Percentiles rank a stretch among this genome's conserved stretches.
Conservation (phyloP, 1,139 yeast species). For the Suhomyces maxii region DNA sequence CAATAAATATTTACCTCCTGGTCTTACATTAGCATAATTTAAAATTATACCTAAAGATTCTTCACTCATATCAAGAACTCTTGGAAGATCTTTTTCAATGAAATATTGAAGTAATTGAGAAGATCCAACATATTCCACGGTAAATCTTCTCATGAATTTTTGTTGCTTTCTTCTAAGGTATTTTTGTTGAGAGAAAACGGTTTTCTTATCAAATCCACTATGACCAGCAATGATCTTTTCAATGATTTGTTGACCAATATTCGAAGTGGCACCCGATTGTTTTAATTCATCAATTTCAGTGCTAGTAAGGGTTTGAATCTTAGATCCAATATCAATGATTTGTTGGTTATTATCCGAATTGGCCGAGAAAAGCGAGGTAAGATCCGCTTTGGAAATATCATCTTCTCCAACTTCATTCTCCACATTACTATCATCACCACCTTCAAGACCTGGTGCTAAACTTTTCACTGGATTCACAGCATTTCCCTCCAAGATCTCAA, state of each 20-base stretch:
- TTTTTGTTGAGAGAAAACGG: conserved; percentile 87
- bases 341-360: conserved; percentile 68
- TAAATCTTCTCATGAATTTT: conserved; percentile 83
- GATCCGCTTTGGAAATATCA: conserved; percentile 38
- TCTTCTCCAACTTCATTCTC: conserved; percentile 23
- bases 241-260: conserved; percentile 78
- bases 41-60: conserved; percentile 79
- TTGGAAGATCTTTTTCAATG: conserved; percentile 67
- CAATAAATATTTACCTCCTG: conserved; percentile 86
- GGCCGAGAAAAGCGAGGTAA: conserved; percentile 41
- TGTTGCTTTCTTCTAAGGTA: conserved; percentile 88
- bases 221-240: conserved; percentile 82
- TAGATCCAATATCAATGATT: conserved; percentile 70
- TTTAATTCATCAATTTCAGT: conserved; percentile 83
- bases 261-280: conserved; percentile 58
- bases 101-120: conserved; percentile 74
- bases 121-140: conserved; percentile 76
- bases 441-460: conserved; percentile 18
- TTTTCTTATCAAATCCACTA: conserved; percentile 83
- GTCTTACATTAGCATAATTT: conserved; percentile 76
- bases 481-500: conserved; percentile 70
- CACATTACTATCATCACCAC: conserved; percentile 8
- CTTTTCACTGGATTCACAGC: conserved; percentile 51
- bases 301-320: conserved; percentile 69
- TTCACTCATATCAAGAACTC: conserved; percentile 78